A percentile compares a stretch with the other conserved stretches of the same genome.
Conservation (phyloP, 2,329 filamentous ascomycete genomes). For the Daldinia sp. region DNA sequence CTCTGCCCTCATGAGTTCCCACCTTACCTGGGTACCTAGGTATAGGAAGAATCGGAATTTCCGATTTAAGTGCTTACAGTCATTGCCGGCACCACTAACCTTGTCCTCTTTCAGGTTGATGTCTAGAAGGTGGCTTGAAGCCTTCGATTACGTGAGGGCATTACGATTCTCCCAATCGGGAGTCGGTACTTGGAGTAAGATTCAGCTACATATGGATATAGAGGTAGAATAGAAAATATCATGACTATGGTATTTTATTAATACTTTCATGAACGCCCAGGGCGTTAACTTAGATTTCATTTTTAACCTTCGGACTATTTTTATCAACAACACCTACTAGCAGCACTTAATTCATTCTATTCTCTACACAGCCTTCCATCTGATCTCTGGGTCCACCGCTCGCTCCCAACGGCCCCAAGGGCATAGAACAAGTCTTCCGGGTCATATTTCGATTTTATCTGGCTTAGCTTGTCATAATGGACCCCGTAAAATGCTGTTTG, state of each 20-base stretch:
- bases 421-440: background rate
- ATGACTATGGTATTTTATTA: background rate
- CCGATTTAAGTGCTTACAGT: background rate
- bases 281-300: too few species aligned
- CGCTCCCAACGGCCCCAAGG: background rate
- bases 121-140: too few species aligned
- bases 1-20: background rate
- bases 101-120: too few species aligned
- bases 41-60: background rate
- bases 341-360: background rate
- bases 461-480: background rate
- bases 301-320: background rate
- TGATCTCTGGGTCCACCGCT: background rate
- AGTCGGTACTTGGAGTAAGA: too few species aligned
- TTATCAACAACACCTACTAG: background rate
- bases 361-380: background rate
- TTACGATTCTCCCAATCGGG: background rate
- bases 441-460: background rate
- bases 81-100: background rate
- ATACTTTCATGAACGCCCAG: background rate
- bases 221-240: background rate
- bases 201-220: background rate
- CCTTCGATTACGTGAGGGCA: background rate
- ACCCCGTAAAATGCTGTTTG: background rate
- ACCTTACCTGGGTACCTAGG: background rate